Percentiles rank a stretch among this genome's conserved stretches.
Evolutionary conservation across 1,284 basidiomycete species (phyloP).

Genomic region (Melanopsichium pennsylvanicum): DNA sequence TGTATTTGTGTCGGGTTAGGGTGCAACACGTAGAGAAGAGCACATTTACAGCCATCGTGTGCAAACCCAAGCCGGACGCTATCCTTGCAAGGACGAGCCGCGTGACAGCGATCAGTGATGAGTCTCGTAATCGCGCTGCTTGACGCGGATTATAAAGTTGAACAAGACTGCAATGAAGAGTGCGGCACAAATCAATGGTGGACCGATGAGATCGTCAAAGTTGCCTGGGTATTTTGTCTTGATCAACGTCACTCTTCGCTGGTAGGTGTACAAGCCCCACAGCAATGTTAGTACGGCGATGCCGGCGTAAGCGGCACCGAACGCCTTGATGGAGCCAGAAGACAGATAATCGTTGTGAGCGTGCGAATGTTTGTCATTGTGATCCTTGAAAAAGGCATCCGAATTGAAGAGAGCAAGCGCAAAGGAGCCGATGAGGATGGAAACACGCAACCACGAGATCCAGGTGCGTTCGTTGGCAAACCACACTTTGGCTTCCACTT

Average conservation of each 20-base stretch:
- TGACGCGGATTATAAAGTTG: slow-evolving; percentile 62
- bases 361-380: slow-evolving; percentile 33
- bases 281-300: slow-evolving; percentile 70
- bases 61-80: no score
- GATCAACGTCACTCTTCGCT: slow-evolving; percentile 88
- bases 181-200: slow-evolving; percentile 61
- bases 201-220: slow-evolving; percentile 70
- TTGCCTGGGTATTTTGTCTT: slow-evolving; percentile 86
- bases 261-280: slow-evolving; percentile 87
- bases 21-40: no score
- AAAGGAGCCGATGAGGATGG: slow-evolving; percentile 84
- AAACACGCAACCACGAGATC: slow-evolving; percentile 88
- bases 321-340: slow-evolving; percentile 73
- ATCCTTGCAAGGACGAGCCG: no score
- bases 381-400: slow-evolving; percentile 68
- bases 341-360: slow-evolving; percentile 28
- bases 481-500: slow-evolving; percentile 66
- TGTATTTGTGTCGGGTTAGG: no score
- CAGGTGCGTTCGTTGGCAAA: slow-evolving; percentile 71
- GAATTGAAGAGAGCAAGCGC: slow-evolving; percentile 88
- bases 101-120: no score
- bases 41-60: no score
- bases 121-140: slow-evolving; percentile 41
- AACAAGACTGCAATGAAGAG: slow-evolving; percentile 62
- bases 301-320: slow-evolving; percentile 84